Base-by-base conservation (phyloP, 805 yeast species). In the Torulaspora franciscae region DNA sequence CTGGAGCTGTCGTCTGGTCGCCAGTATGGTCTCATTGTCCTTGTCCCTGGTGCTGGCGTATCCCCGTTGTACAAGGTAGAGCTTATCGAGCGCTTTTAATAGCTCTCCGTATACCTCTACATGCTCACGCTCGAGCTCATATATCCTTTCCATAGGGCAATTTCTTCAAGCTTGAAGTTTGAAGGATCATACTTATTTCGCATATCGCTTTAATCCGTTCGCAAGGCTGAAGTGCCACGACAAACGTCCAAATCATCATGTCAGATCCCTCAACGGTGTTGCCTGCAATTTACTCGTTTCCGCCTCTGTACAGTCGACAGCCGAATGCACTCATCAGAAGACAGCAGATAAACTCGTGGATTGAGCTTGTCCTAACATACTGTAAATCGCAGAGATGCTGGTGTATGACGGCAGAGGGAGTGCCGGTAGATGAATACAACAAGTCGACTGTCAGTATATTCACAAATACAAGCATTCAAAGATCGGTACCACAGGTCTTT, bases 221-320 rank as follows among this genome's bases (percentile, higher is more conserved):
- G 37, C 37, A 7, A 8, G 26, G n/a, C 26, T 19, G 15, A 32
- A 32, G 30, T 22, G 13, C 14, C 11, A 10, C 9, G 14, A 9
- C 23, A 17, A 15, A 30, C n/a, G 22, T 29, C 9, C 22, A 28
- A 38, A 13, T 7, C 17, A 23, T 17, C 8, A 28, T 38, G 42
- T 8, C 42, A 3, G 37, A 25, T 33, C 11, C 25, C 11, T 13
- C 47, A 11, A 28, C 10, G 13, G 28, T 25, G n/a, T 71, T 69
- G 42, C 85, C 86, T 4, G 62, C 74, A 3, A 80, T 82, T 14
- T 80, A 80, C 57, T 71, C 78, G 30, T 91, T 89, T 64, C 97
- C 97, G 5, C 99, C 99, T 0, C 79, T 91, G 54, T 91, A 80
- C 68, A 93, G 98, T 7, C 74, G 79, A 49, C 99, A 91, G 66